Base-by-base conservation (phyloP, 345 rosid species). In the Turritis glabra region DNA sequence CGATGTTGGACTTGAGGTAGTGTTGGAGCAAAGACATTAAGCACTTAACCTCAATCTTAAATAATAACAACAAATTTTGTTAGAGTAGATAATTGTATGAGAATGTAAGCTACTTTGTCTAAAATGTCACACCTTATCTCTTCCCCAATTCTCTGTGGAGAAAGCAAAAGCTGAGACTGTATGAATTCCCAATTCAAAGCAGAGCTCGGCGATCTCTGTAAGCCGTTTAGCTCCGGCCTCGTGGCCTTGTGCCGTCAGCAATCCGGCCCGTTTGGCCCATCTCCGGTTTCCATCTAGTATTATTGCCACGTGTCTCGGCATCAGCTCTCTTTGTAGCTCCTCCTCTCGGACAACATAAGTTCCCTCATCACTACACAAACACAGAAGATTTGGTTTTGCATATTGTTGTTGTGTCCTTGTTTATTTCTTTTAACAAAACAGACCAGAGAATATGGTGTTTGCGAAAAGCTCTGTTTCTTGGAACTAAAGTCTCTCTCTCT, bases 281-380 rank as follows among this genome's bases (percentile, higher is more conserved):
- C 92, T 66, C 30, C 75, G 88, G 71, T 85, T 91, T 8, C 97
- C 97, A 26, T 87, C 97, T 88, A 89, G 84, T 47, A 91, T 87
- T 37, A 87, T 77, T 41, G 95, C 90, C 61, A 91, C 92, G 61
- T 91, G 95, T 52, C 74, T 80, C 27, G 95, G 91, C 85, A 91
- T 78, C 50, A 62, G 46, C 47, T 89, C 86, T 26, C 73, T 53
- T 4, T 5, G 87, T 48, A 74, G 50, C 68, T 51, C 69, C 56
- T 27, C 68, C 15, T 35, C 57, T 9, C 43, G 22, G 5, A 19
- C 41, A 18, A 25, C 41, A 22, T 18, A 1, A 10, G 21, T 26
- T 64, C 7, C 26, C 6, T 26, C 18, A 2, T 30, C 40, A 64
- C 56, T 44, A 64, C 40, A 64, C 4, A 46, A 44, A 46, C 2